Evolutionary conservation across 257 asterid species (phyloP), one percentile per base, ranked within the genome.

Genomic region (Jaltomata sinuosa): DNA sequence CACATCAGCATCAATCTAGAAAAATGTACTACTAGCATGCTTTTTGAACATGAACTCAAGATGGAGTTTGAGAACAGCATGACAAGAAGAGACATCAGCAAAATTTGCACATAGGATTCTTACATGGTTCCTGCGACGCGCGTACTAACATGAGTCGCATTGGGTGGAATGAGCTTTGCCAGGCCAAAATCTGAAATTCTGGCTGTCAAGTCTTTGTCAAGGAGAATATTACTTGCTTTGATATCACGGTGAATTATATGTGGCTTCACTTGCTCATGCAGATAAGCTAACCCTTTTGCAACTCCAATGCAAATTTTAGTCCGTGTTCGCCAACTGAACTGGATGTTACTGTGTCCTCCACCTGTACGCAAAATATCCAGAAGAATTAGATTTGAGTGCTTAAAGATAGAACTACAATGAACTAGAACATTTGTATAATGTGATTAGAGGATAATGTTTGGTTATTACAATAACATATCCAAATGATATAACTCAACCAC

Each of bases 61-160:
- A 14, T 80, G 82, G 34, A 49, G 57, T 29, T 53, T 62, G 34
- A 22, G 29, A 12, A 36, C 52, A 79, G 69, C 64, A 65, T 40
- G 11, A 79, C 49, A 69, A 40, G 45, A 4, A 62, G 57, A 29
- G 49, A 84, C 68, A 77, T 76, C 59, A 36, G 83, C 65, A 55
- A 78, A 54, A 47, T 79, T 65, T 47, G 59, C 64, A 36, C 15
- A 36, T 18, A 25, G 42, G 82, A 29, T 79, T 89, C 99, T 90
- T 89, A 97, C 99, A 97, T 88, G 27, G 99, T 97, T 87, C 99
- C 99, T 0, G 98, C 98, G 9, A 97, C 99, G 3, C 98, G 97
- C 36, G 99, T 97, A 64, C 99, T 97, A 85, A 97, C 93, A 79
- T 97, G 99, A 65, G 98, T 93, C 92, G 88, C 85, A 89, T 94